phyloP scores from a whole-genome alignment of 192 early-diverging fungal species.

The Rhizophagus clarus region DNA sequence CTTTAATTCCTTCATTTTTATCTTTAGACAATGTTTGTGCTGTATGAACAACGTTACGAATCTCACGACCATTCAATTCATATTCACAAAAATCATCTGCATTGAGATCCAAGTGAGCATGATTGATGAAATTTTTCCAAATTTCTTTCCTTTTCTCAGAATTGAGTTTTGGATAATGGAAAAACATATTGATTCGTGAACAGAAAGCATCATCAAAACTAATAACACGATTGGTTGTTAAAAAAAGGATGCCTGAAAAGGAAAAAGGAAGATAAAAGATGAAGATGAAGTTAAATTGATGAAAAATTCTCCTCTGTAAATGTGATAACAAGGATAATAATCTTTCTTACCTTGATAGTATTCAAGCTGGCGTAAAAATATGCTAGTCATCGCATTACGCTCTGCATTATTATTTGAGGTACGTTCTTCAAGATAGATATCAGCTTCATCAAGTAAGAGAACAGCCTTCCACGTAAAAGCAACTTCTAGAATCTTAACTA shows the following conservation, averaged over 20 bases:
- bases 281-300: not conserved
- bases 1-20: not conserved
- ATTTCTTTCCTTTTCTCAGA: slow-evolving; percentile 42
- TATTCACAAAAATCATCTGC: not conserved
- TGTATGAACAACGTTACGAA: not conserved
- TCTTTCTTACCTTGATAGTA: slow-evolving; percentile 44
- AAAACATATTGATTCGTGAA: slow-evolving; percentile 51
- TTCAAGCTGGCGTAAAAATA: slow-evolving; percentile 61
- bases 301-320: not conserved
- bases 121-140: slow-evolving; percentile 53
- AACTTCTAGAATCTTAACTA: slow-evolving; percentile 51
- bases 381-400: slow-evolving; percentile 57
- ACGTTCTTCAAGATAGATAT: slow-evolving; percentile 61
- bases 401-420: slow-evolving; percentile 42
- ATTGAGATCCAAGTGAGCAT: not conserved
- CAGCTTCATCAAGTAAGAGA: slow-evolving; percentile 59
- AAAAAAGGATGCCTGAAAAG: slow-evolving; percentile 56
- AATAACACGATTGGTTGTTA: slow-evolving; percentile 60
- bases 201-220: slow-evolving; percentile 62
- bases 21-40: not conserved
- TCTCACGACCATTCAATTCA: slow-evolving; percentile 22
- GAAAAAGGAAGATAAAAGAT: not conserved
- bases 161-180: slow-evolving; percentile 51
- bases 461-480: slow-evolving; percentile 58
- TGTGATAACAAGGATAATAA: not conserved